Percentiles rank a stretch among this genome's conserved stretches.
Evolutionary conservation across 2,329 filamentous ascomycete species (phyloP).

Genomic region (Fusarium beomiforme): DNA sequence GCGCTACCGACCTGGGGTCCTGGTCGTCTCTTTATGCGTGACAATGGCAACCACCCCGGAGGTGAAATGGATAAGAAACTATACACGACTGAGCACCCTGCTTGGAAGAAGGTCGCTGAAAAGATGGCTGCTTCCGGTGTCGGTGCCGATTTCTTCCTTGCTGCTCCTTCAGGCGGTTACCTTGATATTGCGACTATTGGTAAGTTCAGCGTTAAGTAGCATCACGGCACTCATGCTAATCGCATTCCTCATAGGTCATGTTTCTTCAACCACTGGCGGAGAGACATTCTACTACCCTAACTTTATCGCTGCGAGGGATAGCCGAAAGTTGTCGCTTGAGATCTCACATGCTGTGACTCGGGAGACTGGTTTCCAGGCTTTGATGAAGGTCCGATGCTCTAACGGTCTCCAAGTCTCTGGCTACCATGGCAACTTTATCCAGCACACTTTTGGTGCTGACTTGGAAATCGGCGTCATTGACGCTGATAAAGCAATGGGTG

Average conservation of each 20-base stretch:
- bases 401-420: conserved; percentile 92
- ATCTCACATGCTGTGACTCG: conserved; percentile 86
- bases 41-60: conserved; percentile 86
- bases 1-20: conserved; percentile 94
- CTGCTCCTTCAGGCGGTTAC: conserved; percentile 88
- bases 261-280: conserved; percentile 89
- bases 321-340: conserved; percentile 83
- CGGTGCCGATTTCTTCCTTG: conserved; percentile 94
- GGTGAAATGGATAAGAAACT: conserved; percentile 94
- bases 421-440: conserved; percentile 97
- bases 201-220: conserved; percentile 50
- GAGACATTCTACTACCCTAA: conserved; percentile 98
- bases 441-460: conserved; percentile 94
- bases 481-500: conserved; percentile 90
- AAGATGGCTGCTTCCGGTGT: conserved; percentile 89
- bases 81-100: conserved; percentile 87
- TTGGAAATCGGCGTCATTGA: conserved; percentile 93
- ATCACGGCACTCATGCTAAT: neutral
- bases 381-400: conserved; percentile 98
- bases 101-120: conserved; percentile 85
- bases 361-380: conserved; percentile 92
- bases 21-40: conserved; percentile 83
- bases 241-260: conserved; percentile 67
- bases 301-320: conserved; percentile 88
- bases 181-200: conserved; percentile 92